Conservation (phyloP, 352 stramenopile genomes). For the Globisporangium apiculatum region DNA sequence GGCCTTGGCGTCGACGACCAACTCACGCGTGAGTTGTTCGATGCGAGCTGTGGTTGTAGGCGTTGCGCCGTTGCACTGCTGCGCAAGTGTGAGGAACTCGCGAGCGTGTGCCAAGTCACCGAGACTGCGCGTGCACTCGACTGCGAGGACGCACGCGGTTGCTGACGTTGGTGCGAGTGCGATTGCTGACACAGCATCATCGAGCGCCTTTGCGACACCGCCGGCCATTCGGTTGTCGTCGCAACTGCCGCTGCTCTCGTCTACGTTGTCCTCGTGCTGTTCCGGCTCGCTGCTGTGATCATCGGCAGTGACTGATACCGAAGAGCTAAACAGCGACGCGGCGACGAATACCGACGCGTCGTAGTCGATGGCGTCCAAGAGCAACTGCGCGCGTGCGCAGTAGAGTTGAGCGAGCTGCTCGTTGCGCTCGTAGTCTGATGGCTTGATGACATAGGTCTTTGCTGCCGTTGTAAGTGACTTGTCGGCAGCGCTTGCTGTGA, state of each 20-base stretch:
- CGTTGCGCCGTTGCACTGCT: neutral
- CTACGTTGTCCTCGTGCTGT: slow-evolving; percentile 2
- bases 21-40: slow-evolving; percentile 23
- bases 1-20: slow-evolving; percentile 22
- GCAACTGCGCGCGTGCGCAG: slow-evolving; percentile 23
- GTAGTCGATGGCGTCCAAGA: slow-evolving; percentile 34
- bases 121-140: slow-evolving; percentile 33
- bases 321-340: slow-evolving; percentile 4
- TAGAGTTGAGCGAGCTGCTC: slow-evolving; percentile 24
- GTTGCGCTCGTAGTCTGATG: neutral
- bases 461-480: neutral
- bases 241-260: neutral
- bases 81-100: slow-evolving; percentile 17
- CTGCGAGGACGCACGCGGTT: slow-evolving; percentile 24
- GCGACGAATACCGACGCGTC: slow-evolving; percentile 21
- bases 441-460: neutral
- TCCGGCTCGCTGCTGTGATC: slow-evolving; percentile 12
- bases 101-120: slow-evolving; percentile 24
- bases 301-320: slow-evolving; percentile 3
- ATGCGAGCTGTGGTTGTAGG: slow-evolving; percentile 16
- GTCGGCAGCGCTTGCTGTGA: neutral
- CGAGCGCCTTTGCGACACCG: slow-evolving; percentile 33
- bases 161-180: slow-evolving; percentile 1
- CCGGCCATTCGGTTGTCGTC: slow-evolving; percentile 11
- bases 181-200: slow-evolving; percentile 25